Evolutionary conservation across 139 green algal genomes (phyloP), one percentile per base, ranked within the genome.

Genomic region (Microglena sp.): DNA sequence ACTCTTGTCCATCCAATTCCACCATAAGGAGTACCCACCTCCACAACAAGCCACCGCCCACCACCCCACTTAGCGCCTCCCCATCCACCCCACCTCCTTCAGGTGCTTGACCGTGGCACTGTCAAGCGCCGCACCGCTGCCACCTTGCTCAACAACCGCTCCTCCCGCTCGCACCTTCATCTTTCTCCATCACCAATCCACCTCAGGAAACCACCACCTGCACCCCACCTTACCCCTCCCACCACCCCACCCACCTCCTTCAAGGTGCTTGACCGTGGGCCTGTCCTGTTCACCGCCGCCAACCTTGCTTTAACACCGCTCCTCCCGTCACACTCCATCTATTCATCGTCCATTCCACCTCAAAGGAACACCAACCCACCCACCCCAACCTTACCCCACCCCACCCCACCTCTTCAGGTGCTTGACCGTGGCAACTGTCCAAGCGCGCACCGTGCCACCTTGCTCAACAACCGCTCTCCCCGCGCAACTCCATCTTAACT

Each of bases 121-220:
- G 82, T 86, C 56, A 91, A 92, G 74, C 82, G 94, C 2, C 71
- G 84, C 45, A 99, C 90, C 2, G 94, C 89, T 0, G 94, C 92
- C 78, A 99, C 94, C 26, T 72, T 94, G 71, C 83, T 99, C 33
- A 99, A 99, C 87, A 95, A 97, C 76, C 83, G 95, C 69, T 98
- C 91, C 36, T 91, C 79, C 61, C 90, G 94, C 46, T 96, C 87
- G 28, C 94, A 99, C n/a, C n/a, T 80, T 85, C 70, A 34, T 82
- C 97, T 2, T 95, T 96, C 67, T 87, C 83, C 27, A 83, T 96
- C 67, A n/a, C n/a, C 82, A 2, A 87, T 93, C 26, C 78, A 87
- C 72, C 81, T 85, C 34, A n/a, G n/a, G n/a, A n/a, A n/a, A n/a
- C n/a, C n/a, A n/a, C n/a, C n/a, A n/a, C n/a, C n/a, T n/a, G n/a